Conservation (phyloP, 768 basidiomycete species). For the Pleurotus salmoneostramineus region DNA sequence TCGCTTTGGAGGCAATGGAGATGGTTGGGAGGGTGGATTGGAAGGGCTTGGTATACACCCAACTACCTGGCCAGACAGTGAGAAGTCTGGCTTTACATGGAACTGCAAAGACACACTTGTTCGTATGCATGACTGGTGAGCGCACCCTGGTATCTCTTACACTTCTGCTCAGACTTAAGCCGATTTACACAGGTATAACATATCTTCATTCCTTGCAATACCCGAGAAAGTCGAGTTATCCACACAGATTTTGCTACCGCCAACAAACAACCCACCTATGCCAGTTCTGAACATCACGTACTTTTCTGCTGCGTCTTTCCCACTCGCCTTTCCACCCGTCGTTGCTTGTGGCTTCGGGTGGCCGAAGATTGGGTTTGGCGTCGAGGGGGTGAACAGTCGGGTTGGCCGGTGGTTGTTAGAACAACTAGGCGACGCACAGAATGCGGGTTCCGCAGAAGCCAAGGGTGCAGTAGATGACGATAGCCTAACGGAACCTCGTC, state of each 20-base stretch:
- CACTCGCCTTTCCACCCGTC: slow-evolving; percentile 71
- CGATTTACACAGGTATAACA: slow-evolving; percentile 58
- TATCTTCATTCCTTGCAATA: slow-evolving; percentile 76
- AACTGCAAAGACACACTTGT: slow-evolving; percentile 65
- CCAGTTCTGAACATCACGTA: slow-evolving; percentile 71
- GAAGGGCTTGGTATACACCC: slow-evolving; percentile 88
- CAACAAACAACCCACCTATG: slow-evolving; percentile 21
- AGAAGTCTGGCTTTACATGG: slow-evolving; percentile 74
- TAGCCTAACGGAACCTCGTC: slow-evolving; percentile 24
- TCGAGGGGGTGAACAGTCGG: slow-evolving; percentile 85
- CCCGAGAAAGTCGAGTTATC: slow-evolving; percentile 74
- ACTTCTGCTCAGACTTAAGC: slow-evolving; percentile 4
- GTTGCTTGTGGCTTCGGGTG: slow-evolving; percentile 84
- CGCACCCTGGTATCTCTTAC: slow-evolving; percentile 11
- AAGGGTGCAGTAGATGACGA: slow-evolving; percentile 13
- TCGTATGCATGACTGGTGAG: slow-evolving; percentile 82
- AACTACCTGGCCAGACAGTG: slow-evolving; percentile 79
- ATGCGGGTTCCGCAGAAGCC: slow-evolving; percentile 9
- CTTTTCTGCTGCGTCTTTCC: slow-evolving; percentile 78
- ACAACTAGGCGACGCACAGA: slow-evolving; percentile 28
- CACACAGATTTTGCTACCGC: slow-evolving; percentile 47
- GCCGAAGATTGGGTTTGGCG: slow-evolving; percentile 69
- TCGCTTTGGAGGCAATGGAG: slow-evolving; percentile 71
- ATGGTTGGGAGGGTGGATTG: slow-evolving; percentile 63
- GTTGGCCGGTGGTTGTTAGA: slow-evolving; percentile 69